Conservation (phyloP, 2,329 filamentous ascomycete genomes). For the Fusarium austroafricanum region DNA sequence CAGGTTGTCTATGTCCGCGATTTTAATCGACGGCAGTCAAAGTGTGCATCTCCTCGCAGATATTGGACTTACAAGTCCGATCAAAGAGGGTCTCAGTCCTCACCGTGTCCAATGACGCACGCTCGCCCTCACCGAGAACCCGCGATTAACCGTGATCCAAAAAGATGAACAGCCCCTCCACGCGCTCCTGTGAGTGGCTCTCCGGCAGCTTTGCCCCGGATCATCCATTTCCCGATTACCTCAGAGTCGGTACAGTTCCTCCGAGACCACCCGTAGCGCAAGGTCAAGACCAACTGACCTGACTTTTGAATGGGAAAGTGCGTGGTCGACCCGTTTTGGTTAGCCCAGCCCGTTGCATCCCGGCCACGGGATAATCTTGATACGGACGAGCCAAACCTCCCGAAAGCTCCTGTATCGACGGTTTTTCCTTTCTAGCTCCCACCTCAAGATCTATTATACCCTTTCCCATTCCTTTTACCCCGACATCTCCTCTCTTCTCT, state of each 20-base stretch:
- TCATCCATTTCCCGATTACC: slow-evolving; percentile 37
- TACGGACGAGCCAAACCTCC: slow-evolving; percentile 45
- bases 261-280: slow-evolving; percentile 47
- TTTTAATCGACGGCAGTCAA: slow-evolving; percentile 14
- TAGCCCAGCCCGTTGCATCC: slow-evolving; percentile 37
- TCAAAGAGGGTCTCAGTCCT: slow-evolving; percentile 18
- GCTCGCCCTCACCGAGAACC: slow-evolving; percentile 42
- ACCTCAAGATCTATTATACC: slow-evolving; percentile 18
- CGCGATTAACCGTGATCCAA: slow-evolving; percentile 44
- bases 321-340: slow-evolving; percentile 40
- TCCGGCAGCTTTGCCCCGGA: slow-evolving; percentile 21
- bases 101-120: slow-evolving; percentile 39
- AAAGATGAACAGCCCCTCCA: neutral
- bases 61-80: slow-evolving; percentile 37
- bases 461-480: neutral
- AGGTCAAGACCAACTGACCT: slow-evolving; percentile 31
- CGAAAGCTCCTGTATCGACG: slow-evolving; percentile 45
- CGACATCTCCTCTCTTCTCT: neutral
- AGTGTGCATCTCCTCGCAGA: slow-evolving; percentile 7
- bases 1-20: slow-evolving; percentile 36
- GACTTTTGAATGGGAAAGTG: slow-evolving; percentile 19
- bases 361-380: slow-evolving; percentile 49
- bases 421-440: slow-evolving; percentile 44
- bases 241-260: slow-evolving; percentile 41
- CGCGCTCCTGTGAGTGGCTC: slow-evolving; percentile 29